These are phyloP conservation scores for Chrysoporthe deuterocubensis DNA, from an alignment of 2,329 filamentous ascomycete species.

Conservation along the genomic window DNA sequence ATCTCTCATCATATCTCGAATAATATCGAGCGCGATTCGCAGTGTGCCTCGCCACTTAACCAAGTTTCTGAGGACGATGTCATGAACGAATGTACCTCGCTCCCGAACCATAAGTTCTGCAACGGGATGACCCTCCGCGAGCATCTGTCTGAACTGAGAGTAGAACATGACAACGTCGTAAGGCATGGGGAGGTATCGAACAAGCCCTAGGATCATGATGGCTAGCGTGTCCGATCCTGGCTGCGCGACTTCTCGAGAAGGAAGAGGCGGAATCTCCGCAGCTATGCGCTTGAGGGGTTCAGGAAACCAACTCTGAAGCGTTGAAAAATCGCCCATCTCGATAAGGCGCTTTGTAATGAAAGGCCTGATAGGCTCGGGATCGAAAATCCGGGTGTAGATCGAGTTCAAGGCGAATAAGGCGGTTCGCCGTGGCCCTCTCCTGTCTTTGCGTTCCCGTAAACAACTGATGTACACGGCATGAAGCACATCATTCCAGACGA, in stretches of 20 bases:
- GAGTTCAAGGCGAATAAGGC: constrained; percentile 53
- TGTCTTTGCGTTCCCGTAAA: constrained; percentile 44
- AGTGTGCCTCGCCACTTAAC: constrained; percentile 48
- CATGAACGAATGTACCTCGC: constrained; percentile 51
- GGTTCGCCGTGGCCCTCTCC: constrained; percentile 30
- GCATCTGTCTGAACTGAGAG: constrained; percentile 47
- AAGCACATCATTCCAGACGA: constrained; percentile 56
- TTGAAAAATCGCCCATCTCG: constrained; percentile 22
- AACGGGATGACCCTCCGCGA: constrained; percentile 43
- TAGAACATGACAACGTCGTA: constrained; percentile 52
- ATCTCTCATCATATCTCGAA: constrained; percentile 55
- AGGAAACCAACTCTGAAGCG: constrained; percentile 17
- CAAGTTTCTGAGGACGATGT: constrained; percentile 54
- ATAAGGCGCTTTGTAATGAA: constrained; percentile 35
- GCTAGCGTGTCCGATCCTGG: constrained; percentile 46
- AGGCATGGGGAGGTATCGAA: constrained; percentile 44
- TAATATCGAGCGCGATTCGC: constrained; percentile 49
- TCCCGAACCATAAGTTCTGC: constrained; percentile 43
- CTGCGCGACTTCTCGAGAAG: constrained; percentile 32
- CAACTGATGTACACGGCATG: constrained; percentile 54
- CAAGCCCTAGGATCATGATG: constrained; percentile 53
- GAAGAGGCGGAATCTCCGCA: constrained; percentile 29
- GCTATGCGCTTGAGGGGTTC: constrained; percentile 27
- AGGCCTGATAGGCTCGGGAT: constrained; percentile 48
- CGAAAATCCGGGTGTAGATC: constrained; percentile 54